Percentiles rank a stretch among this genome's conserved stretches.
Conservation (phyloP, 1,284 basidiomycete species). For the Porogramme epimiltina region DNA sequence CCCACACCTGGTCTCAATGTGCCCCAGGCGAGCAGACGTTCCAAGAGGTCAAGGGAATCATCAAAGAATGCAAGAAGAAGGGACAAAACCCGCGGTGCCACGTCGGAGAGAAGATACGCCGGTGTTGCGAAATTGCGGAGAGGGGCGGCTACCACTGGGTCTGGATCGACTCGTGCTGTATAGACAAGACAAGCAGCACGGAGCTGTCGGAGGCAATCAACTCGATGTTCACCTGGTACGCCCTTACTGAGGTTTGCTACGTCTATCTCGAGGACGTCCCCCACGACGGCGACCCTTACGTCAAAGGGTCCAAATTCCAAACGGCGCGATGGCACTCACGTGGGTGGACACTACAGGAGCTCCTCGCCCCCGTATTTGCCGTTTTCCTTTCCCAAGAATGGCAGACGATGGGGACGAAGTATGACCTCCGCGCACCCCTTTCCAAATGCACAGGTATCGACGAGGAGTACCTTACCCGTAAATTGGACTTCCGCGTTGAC, state of each 20-base stretch:
- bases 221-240: slow-evolving; percentile 1
- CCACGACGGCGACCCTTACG: neutral
- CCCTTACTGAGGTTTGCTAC: neutral
- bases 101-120: neutral
- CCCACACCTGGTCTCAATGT: neutral
- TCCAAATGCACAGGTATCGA: too few relatives aligned
- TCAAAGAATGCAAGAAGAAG: neutral
- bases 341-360: neutral
- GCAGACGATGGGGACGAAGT: slow-evolving; percentile 1
- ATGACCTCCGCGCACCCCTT: too few relatives aligned
- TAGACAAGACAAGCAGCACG: slow-evolving; percentile 2
- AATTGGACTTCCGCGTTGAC: too few relatives aligned
- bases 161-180: neutral
- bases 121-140: neutral
- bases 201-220: neutral
- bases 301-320: neutral
- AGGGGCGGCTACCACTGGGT: neutral
- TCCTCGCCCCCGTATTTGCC: neutral
- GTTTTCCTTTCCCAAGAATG: neutral
- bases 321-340: neutral
- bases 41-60: too few relatives aligned
- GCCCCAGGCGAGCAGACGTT: neutral
- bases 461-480: too few relatives aligned
- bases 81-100: neutral
- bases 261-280: neutral